Evolutionary conservation across 441 rosid genomes (phyloP), one percentile per base, ranked within the genome.

Genomic region (Bruguiera hainesii): DNA sequence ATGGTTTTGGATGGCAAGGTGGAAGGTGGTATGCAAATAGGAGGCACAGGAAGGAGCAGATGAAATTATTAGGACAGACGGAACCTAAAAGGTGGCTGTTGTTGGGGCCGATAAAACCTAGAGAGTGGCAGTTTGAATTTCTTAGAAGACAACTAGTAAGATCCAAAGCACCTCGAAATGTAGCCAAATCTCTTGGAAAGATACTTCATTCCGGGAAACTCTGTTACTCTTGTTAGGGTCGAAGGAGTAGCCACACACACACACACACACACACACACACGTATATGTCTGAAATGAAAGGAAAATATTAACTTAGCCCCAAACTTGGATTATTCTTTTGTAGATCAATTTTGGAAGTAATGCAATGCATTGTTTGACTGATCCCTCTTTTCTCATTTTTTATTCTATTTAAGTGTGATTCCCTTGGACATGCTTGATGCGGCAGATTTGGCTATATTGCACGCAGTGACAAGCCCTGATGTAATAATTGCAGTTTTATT

Each of bases 1-100:
- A 91, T 75, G 96, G 86, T 53, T 80, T 91, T 58, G 97, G 98
- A 55, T 91, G 98, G 98, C 78, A 95, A 71, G 96, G 98, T 60
- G 98, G 98, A 74, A 70, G 77, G 75, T 89, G 98, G 98, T 88
- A 87, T 66, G 87, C 96, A 30, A 88, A 84, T 67, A 87, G 96
- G 81, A 85, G 88, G 80, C 81, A 83, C 64, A 83, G 81, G 76
- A 85, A 76, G 76, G 93, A 89, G 74, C 98, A 90, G 79, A 75
- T 87, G 96, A 90, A 86, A 79, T 63, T 82, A 69, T 60, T 80
- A 31, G 94, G 94, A 64, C 98, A 87, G 75, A 35, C 85, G 42
- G 86, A 82, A 66, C 91, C 96, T 0, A 80, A 76, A 74, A 81
- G 80, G 63, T 93, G 93, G 96, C 86, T 82, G 70, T 74, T 87